Evolutionary conservation across 2,329 filamentous ascomycete genomes (phyloP), one percentile per base, ranked within the genome.

Genomic region (Escovopsis weberi): DNA sequence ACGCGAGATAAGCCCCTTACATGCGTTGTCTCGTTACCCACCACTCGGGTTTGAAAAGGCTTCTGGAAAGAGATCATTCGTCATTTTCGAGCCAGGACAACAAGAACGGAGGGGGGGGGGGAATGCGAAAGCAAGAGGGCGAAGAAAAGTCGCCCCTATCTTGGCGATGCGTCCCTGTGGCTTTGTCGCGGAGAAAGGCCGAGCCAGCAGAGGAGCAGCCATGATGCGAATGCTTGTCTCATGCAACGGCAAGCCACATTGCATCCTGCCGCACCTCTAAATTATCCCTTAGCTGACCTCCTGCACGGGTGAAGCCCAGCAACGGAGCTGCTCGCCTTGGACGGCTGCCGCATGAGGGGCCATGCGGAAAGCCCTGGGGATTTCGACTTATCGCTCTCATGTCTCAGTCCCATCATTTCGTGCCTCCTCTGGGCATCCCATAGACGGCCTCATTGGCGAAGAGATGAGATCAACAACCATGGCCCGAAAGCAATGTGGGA

Each of bases 241-340:
- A 26, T 28, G 28, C 28, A 32, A 32, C 28, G 32, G 28, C 38
- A 42, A 37, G 43, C 41, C 45, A 42, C 28, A 32, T 26, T 42
- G 35, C 38, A 33, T 23, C 37, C 40, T 36, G 34, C 41, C 39
- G 19, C 37, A 38, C 23, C n/a, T 12, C 38, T 12, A 33, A 30
- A 12, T 15, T 12, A 32, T 12, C 23, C 12, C 3, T 8, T 12
- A 12, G n/a, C 36, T 41, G 12, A 12, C 26, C 18, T 35, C n/a
- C 28, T 9, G 28, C 8, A 32, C 8, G 8, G 28, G 8, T 32
- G 28, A 9, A 3, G 8, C 28, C 11, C 11, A 9, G 8, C 8
- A 32, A 32, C 7, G 7, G 28, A 32, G 28, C 28, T 9, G 28
- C 6, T 23, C 23, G 23, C 23, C 23, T 23, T 23, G 4, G 23